phyloP scores from a whole-genome alignment of 1,284 basidiomycete species.

The Cerioporus squamosus region DNA sequence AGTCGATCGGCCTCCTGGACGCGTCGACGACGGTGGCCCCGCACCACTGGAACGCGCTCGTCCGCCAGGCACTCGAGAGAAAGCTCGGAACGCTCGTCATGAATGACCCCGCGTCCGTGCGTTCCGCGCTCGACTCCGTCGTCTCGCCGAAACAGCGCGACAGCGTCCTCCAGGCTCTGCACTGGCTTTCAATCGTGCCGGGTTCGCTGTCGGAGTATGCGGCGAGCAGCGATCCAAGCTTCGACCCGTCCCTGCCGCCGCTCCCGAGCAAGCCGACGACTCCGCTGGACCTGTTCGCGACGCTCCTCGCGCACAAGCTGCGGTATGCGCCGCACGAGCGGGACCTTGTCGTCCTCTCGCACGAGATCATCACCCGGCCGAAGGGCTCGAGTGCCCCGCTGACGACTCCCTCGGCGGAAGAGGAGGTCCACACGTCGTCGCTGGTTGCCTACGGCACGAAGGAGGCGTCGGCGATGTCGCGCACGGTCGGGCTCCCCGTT shows the following conservation, averaged over 20 bases:
- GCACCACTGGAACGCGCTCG: slow-evolving; percentile 49
- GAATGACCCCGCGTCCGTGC: slow-evolving; percentile 38
- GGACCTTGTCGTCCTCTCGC: slow-evolving; percentile 88
- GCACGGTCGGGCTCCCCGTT: slow-evolving; percentile 71
- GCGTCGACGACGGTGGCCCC: slow-evolving; percentile 41
- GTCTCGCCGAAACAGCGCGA: slow-evolving; percentile 40
- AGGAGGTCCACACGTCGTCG: slow-evolving; percentile 76
- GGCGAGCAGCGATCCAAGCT: slow-evolving; percentile 10
- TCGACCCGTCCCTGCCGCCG: slow-evolving; percentile 42
- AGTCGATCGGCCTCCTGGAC: slow-evolving; percentile 75
- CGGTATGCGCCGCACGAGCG: slow-evolving; percentile 76
- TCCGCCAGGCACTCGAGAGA: slow-evolving; percentile 40
- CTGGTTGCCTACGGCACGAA: slow-evolving; percentile 75
- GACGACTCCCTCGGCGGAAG: slow-evolving; percentile 26
- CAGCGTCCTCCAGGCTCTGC: slow-evolving; percentile 54
- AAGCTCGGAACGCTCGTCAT: slow-evolving; percentile 34
- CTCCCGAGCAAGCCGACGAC: slow-evolving; percentile 48
- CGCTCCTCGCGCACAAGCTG: slow-evolving; percentile 77
- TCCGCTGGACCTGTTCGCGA: slow-evolving; percentile 83
- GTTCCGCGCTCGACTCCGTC: slow-evolving; percentile 45
- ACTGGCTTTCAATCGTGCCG: slow-evolving; percentile 59
- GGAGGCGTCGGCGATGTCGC: slow-evolving; percentile 82
- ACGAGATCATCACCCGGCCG: slow-evolving; percentile 69
- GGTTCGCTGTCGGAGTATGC: slow-evolving; percentile 14
- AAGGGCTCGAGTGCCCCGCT: slow-evolving; percentile 3